These are phyloP conservation scores for Schizochytrium sp. DNA, from an alignment of 108 stramenopile genomes.

Conservation along the genomic window DNA sequence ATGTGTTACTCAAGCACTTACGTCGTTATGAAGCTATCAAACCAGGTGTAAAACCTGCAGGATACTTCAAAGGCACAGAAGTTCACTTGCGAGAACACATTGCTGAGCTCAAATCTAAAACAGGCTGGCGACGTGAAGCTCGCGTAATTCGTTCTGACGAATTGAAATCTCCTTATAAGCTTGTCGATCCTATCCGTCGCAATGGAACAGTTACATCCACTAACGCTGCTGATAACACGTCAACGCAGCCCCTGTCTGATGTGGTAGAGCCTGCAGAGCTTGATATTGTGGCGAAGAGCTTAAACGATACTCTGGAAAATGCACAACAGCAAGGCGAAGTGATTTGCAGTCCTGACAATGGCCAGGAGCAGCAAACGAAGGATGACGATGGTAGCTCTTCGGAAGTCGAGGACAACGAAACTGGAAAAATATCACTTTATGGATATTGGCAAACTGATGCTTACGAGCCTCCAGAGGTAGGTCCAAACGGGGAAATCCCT, in stretches of 20 bases:
- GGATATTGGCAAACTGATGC: constrained; percentile 39
- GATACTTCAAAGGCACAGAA: constrained; percentile 33
- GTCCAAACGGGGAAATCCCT: neutral
- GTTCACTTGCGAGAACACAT: constrained; percentile 17
- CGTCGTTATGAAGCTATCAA: constrained; percentile 31
- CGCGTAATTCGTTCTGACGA: constrained; percentile 1
- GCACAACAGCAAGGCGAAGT: too few species aligned
- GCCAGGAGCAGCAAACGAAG: neutral
- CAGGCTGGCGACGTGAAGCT: neutral
- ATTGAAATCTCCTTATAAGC: neutral
- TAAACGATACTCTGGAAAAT: too few species aligned
- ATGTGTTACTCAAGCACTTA: constrained; percentile 40
- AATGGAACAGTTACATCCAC: neutral
- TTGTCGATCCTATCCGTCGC: constrained; percentile 26
- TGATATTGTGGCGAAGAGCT: neutral
- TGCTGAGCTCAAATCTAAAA: neutral
- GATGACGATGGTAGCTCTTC: neutral
- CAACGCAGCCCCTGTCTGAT: neutral
- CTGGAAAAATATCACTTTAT: constrained; percentile 1
- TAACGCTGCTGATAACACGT: neutral
- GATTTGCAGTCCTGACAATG: neutral
- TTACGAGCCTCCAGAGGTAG: constrained; percentile 5
- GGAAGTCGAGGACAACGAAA: neutral
- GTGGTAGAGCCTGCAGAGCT: neutral
- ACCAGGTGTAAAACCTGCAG: neutral